These are phyloP conservation scores for Candida gigantensis DNA, from an alignment of 1,139 yeast genomes.

Conservation along the genomic window DNA sequence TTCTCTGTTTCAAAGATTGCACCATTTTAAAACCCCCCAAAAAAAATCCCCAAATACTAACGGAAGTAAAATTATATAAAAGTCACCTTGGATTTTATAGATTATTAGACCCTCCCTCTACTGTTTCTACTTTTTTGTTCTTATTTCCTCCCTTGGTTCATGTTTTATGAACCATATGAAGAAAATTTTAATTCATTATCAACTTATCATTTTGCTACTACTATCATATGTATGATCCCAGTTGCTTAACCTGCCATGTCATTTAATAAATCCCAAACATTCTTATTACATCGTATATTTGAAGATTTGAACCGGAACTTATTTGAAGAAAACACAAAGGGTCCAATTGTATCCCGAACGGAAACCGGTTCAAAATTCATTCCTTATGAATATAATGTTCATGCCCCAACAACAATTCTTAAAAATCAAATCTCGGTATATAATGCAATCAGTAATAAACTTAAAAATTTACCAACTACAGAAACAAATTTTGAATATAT, in stretches of 20 bases:
- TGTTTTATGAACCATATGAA: no score
- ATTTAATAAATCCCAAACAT: conserved; percentile 6
- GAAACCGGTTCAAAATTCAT: conserved; percentile 2
- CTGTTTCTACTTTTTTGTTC: no score
- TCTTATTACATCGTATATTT: conserved; percentile 11
- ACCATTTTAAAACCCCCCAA: no score
- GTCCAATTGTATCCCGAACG: background rate
- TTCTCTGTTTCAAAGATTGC: no score
- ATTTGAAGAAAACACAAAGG: conserved; percentile 3
- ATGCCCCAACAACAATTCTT: background rate
- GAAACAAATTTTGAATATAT: conserved; percentile 7
- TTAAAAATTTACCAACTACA: conserved; percentile 5
- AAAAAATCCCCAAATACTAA: no score
- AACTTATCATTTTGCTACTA: conserved; percentile 1
- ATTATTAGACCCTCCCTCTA: no score
- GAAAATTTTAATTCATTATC: no score
- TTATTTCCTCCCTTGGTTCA: no score
- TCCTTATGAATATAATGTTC: conserved; percentile 1
- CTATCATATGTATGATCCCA: no score
- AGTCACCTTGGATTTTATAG: no score
- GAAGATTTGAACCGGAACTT: conserved; percentile 9
- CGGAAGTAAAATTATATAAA: no score
- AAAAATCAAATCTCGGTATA: conserved; percentile 2
- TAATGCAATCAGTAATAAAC: conserved; percentile 1
- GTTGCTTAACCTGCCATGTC: conserved; percentile 1